Evolutionary conservation across 2,329 filamentous ascomycete genomes (phyloP).

Genomic region (Albifimbria verrucaria): DNA sequence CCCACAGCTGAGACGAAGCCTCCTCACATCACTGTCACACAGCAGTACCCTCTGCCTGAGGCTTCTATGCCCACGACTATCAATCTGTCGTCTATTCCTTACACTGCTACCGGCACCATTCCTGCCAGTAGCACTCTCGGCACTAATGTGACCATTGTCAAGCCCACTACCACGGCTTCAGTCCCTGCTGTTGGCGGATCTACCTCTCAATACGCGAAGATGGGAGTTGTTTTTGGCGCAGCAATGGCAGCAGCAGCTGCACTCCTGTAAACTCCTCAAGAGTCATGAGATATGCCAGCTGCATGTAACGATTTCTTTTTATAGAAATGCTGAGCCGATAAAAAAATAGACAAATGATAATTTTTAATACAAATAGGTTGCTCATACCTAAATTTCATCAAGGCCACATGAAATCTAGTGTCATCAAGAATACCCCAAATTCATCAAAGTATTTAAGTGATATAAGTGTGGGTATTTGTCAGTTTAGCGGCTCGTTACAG

Average conservation of each 20-base stretch:
- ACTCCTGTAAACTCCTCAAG: not conserved
- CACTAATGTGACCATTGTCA: not conserved
- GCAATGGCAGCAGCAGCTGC: not conserved
- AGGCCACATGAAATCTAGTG: no score
- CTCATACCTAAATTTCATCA: no score
- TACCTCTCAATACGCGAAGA: not conserved
- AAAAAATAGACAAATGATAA: no score
- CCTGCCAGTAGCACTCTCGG: not conserved
- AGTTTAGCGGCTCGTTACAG: no score
- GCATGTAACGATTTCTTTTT: no score
- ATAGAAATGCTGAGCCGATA: no score
- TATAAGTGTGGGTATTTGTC: no score
- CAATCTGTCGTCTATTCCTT: not conserved
- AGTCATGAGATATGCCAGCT: no score
- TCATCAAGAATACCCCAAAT: no score
- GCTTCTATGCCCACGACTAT: not conserved
- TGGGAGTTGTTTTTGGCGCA: not conserved
- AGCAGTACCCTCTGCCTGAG: not conserved
- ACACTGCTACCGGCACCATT: not conserved
- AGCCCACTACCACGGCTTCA: not conserved
- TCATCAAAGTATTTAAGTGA: no score
- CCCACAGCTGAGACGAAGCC: conserved; percentile 3
- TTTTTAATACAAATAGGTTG: no score
- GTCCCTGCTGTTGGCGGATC: not conserved
- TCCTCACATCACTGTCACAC: not conserved